These are phyloP conservation scores for Ceraceosorus guamensis DNA, from an alignment of 1,284 basidiomycete genomes.

Conservation along the genomic window DNA sequence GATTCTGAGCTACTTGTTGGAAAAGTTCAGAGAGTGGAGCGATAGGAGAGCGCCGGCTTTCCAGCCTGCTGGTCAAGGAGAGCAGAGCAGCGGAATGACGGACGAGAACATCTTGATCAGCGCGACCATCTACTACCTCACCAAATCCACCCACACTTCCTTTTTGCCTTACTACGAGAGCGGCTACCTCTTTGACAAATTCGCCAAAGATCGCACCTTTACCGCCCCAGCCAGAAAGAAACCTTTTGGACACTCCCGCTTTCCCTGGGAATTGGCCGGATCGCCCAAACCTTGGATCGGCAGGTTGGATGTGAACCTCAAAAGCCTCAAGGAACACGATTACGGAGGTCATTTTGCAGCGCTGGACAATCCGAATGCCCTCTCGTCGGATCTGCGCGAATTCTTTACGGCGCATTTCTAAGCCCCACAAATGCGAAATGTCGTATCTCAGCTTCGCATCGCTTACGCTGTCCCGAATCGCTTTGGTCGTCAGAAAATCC, in stretches of 20 bases:
- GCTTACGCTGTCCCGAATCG: too few relatives aligned
- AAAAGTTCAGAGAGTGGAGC: slow-evolving; percentile 32
- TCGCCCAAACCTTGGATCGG: slow-evolving; percentile 21
- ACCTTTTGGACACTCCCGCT: slow-evolving; percentile 22
- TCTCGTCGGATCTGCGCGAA: slow-evolving; percentile 24
- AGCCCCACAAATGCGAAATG: too few relatives aligned
- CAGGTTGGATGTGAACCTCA: slow-evolving; percentile 18
- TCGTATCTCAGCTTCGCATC: too few relatives aligned
- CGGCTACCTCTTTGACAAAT: slow-evolving; percentile 5
- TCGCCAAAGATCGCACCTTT: slow-evolving; percentile 13
- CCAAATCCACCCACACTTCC: slow-evolving; percentile 26
- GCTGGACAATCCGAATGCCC: slow-evolving; percentile 24
- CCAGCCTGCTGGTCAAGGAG: slow-evolving; percentile 6
- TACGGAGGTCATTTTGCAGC: slow-evolving; percentile 38
- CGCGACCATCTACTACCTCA: slow-evolving; percentile 28
- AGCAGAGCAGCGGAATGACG: slow-evolving; percentile 14
- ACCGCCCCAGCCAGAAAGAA: slow-evolving; percentile 13
- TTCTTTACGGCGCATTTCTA: slow-evolving; percentile 8
- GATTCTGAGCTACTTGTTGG: slow-evolving; percentile 12
- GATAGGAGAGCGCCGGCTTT: slow-evolving; percentile 32
- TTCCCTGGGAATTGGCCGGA: slow-evolving; percentile 23
- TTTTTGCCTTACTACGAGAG: slow-evolving; percentile 28
- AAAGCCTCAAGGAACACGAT: slow-evolving; percentile 24
- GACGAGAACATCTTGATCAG: slow-evolving; percentile 29
- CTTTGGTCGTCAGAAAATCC: too few relatives aligned